Percentiles rank a stretch among this genome's conserved stretches.
phyloP scores from a whole-genome alignment of 495 filamentous ascomycete genomes.

The Venustampulla echinocandica region DNA sequence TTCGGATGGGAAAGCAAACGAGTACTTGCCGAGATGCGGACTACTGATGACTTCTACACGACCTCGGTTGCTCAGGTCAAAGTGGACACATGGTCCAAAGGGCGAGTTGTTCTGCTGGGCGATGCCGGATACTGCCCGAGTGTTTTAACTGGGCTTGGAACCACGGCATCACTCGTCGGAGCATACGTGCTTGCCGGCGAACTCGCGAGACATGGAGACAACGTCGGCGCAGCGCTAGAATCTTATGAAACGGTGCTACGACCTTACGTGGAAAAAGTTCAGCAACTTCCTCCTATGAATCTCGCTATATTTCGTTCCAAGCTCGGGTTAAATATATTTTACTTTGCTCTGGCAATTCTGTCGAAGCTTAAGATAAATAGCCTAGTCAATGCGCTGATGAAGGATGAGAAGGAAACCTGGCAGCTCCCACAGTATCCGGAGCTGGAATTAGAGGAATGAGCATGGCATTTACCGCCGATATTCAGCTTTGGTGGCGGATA shows the following conservation, averaged over 20 bases:
- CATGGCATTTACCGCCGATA: too few species aligned
- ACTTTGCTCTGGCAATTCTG: too few species aligned
- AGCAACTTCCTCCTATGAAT: constrained; percentile 26
- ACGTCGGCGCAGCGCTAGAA: constrained; percentile 13
- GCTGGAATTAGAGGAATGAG: too few species aligned
- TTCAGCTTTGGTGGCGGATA: too few species aligned
- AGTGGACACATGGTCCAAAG: constrained; percentile 33
- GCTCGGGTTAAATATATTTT: too few species aligned
- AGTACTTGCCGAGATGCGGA: constrained; percentile 28
- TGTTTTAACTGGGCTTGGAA: constrained; percentile 46
- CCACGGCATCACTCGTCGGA: constrained; percentile 36
- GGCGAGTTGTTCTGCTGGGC: constrained; percentile 10
- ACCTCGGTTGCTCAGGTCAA: constrained; percentile 24
- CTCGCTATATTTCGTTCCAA: too few species aligned
- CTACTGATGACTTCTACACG: constrained; percentile 43
- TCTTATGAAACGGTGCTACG: constrained; percentile 33
- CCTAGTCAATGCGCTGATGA: too few species aligned
- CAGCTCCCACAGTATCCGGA: too few species aligned
- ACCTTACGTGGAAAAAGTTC: constrained; percentile 35
- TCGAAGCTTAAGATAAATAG: too few species aligned
- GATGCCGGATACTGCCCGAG: constrained; percentile 21
- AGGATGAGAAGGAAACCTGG: too few species aligned
- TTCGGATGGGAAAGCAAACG: constrained; percentile 37
- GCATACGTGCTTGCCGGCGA: constrained; percentile 48
- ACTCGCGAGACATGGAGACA: constrained; percentile 26